These are phyloP conservation scores for Tuber microsphaerosporum DNA, from an alignment of 495 filamentous ascomycete species.

Conservation along the genomic window DNA sequence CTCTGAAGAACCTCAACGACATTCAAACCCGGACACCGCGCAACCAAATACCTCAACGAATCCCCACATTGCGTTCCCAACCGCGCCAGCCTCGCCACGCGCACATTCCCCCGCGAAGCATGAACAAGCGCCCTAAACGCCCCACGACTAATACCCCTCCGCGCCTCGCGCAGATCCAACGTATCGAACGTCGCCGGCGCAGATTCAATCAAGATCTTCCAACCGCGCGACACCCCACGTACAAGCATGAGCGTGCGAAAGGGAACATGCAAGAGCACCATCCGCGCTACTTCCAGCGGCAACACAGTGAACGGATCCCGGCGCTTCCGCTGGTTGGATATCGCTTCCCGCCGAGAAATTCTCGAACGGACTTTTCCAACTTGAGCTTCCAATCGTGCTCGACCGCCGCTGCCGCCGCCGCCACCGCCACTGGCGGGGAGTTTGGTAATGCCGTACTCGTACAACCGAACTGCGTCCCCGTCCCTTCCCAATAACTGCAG, in stretches of 20 bases:
- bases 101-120: neutral
- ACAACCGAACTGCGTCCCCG: constrained; percentile 53
- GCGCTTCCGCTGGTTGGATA: neutral
- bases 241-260: constrained; percentile 25
- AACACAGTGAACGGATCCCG: constrained; percentile 30
- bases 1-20: neutral
- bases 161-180: constrained; percentile 7
- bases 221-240: neutral
- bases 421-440: constrained; percentile 44
- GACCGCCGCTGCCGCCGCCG: constrained; percentile 20
- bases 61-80: neutral
- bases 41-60: neutral
- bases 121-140: neutral
- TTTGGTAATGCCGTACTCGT: constrained; percentile 53
- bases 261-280: constrained; percentile 27
- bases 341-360: constrained; percentile 10
- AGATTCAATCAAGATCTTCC: neutral
- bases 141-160: neutral
- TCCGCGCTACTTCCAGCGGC: constrained; percentile 33
- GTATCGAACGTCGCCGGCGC: constrained; percentile 1
- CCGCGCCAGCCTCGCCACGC: neutral
- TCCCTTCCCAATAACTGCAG: constrained; percentile 52
- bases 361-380: constrained; percentile 24
- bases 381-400: constrained; percentile 22
- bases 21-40: neutral